These are phyloP conservation scores for Hygrophoropsis aurantiaca DNA, from an alignment of 768 basidiomycete species.

Conservation along the genomic window DNA sequence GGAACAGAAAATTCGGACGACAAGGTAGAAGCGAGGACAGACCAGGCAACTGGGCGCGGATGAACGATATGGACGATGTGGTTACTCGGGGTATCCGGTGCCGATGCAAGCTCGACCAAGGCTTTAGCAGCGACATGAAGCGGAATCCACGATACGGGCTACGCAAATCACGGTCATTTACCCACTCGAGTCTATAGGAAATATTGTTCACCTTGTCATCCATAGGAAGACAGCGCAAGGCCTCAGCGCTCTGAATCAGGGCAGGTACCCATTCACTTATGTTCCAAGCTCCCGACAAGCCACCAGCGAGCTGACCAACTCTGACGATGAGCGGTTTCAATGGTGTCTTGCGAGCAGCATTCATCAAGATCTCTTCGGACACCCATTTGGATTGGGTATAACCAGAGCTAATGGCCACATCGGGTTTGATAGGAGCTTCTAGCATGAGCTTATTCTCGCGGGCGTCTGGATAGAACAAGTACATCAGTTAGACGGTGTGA, in stretches of 20 bases:
- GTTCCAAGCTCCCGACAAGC: slow-evolving; percentile 41
- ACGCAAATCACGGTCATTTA: neutral
- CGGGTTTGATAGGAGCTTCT: slow-evolving; percentile 22
- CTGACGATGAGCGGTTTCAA: slow-evolving; percentile 37
- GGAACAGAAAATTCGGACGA: slow-evolving; percentile 22
- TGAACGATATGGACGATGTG: slow-evolving; percentile 5
- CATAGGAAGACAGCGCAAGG: slow-evolving; percentile 33
- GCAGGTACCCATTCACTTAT: slow-evolving; percentile 44
- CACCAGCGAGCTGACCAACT: slow-evolving; percentile 44
- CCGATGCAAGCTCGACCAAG: neutral
- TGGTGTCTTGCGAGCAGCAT: slow-evolving; percentile 25
- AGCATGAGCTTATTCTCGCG: too few species aligned
- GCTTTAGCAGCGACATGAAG: slow-evolving; percentile 8
- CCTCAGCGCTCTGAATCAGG: slow-evolving; percentile 30
- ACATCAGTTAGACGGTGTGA: neutral
- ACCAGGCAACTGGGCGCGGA: slow-evolving; percentile 25
- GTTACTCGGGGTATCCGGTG: neutral
- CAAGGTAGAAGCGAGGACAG: slow-evolving; percentile 11
- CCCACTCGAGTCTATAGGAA: neutral
- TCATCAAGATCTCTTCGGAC: slow-evolving; percentile 35
- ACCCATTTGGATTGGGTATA: slow-evolving; percentile 46
- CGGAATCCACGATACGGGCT: slow-evolving; percentile 28
- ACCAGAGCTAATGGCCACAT: slow-evolving; percentile 30
- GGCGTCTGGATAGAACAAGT: neutral
- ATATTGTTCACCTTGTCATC: slow-evolving; percentile 24